Evolutionary conservation across 1,139 yeast species (phyloP), one percentile per base, ranked within the genome.

Genomic region (Pichia cactophila): DNA sequence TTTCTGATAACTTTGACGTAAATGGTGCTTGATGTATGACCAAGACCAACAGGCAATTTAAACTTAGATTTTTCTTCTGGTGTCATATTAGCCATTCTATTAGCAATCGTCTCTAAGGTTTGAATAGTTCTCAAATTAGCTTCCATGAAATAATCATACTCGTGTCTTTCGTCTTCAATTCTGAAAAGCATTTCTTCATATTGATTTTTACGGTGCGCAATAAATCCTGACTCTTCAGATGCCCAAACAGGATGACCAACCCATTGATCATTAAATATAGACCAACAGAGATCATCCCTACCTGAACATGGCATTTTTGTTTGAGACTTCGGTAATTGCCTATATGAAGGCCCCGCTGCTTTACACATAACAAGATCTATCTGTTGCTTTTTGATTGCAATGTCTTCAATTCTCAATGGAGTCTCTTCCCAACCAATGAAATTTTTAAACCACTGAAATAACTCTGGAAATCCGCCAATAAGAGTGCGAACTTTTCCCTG

Each of bases 161-260:
- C 98, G 59, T 89, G 95, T 61, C 99, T 81, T 68, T 92, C 99
- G 67, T 92, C 98, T 68, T 92, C 98, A 52, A 90, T 89, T 64
- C 95, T 85, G 71, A 89, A 90, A 54, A 94, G 71, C 49, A 92
- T 87, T 68, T 92, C 98, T 69, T 92, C 98, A 65, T 90, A 92
- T 69, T 92, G 98, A 64, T 94, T 92, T 68, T 94, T 92, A 59
- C 97, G 81, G 67, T 94, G 98, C 17, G 98, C 96, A 64, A 92
- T 90, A 63, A 90, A 92, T 0, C 98, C 98, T 26, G 96, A 87
- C 65, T 94, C 98, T 67, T 92, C 98, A 1, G 97, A 90, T 1
- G 97, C 98, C 98, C 98, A 94, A 7, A 96, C 95, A 38, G 99
- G 99, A 67, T 90, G 97, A 3, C 97, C 97, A 28, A 92, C 97